These are phyloP conservation scores for Dacryopinax primogenitus DNA, from an alignment of 768 basidiomycete species.

Conservation along the genomic window DNA sequence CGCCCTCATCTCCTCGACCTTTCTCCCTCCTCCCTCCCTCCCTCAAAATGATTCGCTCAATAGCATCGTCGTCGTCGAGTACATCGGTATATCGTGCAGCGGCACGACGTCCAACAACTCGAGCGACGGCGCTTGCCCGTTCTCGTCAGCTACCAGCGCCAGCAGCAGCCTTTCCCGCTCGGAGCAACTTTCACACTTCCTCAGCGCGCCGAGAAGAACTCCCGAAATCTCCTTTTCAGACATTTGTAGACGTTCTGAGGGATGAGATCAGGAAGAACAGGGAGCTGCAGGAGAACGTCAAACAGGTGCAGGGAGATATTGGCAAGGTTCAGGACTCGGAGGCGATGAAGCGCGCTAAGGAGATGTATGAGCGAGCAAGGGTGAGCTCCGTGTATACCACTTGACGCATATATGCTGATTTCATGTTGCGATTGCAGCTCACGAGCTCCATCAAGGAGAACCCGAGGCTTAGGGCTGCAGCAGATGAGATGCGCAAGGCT, in stretches of 20 bases:
- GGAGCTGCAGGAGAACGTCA: conserved; percentile 91
- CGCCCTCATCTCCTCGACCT: background rate
- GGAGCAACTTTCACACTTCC: conserved; percentile 35
- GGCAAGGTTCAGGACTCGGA: conserved; percentile 95
- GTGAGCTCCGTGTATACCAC: conserved; percentile 38
- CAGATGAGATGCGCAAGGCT: conserved; percentile 77
- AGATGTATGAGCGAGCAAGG: conserved; percentile 86
- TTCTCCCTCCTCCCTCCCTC: background rate
- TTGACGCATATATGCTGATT: background rate
- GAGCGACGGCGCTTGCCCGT: background rate
- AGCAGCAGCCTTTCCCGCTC: conserved; percentile 13
- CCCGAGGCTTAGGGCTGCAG: conserved; percentile 78
- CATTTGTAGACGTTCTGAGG: conserved; percentile 85
- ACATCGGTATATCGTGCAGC: background rate
- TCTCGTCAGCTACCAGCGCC: conserved; percentile 18
- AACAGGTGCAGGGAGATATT: conserved; percentile 94
- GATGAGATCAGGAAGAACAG: conserved; percentile 90
- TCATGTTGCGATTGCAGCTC: conserved; percentile 37
- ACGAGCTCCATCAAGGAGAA: conserved; percentile 94
- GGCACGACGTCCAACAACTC: background rate
- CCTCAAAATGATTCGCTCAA: background rate
- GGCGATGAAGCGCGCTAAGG: conserved; percentile 82
- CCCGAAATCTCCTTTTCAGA: conserved; percentile 87
- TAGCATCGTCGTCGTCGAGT: background rate
- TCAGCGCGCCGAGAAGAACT: conserved; percentile 47